Conservation (phyloP, 345 rosid species). For the Arabis alpina region DNA sequence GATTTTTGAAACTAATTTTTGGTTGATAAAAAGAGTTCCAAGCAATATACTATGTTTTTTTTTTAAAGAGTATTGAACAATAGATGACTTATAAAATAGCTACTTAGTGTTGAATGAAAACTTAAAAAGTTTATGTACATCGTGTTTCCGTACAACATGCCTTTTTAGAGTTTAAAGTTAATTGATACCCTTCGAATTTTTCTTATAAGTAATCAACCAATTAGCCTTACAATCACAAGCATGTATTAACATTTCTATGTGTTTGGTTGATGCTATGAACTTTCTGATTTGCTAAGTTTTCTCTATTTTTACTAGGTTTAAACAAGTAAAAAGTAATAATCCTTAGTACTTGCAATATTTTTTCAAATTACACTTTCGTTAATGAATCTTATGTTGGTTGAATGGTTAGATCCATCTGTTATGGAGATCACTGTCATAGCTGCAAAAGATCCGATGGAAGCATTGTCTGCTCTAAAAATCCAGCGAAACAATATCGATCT, state of each 20-base stretch:
- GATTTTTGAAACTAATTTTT: neutral
- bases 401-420: conserved; percentile 32
- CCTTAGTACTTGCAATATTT: neutral
- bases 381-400: conserved; percentile 1
- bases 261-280: neutral
- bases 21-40: neutral
- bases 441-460: conserved; percentile 48
- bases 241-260: neutral
- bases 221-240: neutral
- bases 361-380: neutral
- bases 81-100: neutral
- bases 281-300: neutral
- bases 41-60: neutral
- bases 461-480: conserved; percentile 52
- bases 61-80: neutral
- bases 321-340: neutral
- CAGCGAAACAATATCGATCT: conserved; percentile 50
- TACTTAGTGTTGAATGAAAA: neutral
- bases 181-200: neutral
- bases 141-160: neutral
- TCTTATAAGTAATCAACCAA: conserved; percentile 14
- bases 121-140: neutral
- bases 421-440: conserved; percentile 48
- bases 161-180: neutral
- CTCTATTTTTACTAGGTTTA: neutral